A percentile compares a stretch with the other conserved stretches of the same genome.
Conservation (phyloP, 192 early-diverging fungal species). For the Jimgerdemannia flammicorona region DNA sequence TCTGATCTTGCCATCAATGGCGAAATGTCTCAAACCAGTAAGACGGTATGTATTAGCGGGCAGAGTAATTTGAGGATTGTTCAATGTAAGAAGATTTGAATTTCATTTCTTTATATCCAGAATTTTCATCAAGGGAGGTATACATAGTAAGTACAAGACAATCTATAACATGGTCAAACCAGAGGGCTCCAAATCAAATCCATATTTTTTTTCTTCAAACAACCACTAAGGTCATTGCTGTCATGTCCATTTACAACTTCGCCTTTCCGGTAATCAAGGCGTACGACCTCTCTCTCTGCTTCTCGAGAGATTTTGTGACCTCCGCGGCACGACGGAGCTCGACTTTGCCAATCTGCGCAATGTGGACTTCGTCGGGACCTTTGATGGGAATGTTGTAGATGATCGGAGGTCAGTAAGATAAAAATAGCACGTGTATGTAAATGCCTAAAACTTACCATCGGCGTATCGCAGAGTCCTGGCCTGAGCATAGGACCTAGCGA, state of each 20-base stretch:
- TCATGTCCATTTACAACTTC: background rate
- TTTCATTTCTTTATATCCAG: too few relatives aligned
- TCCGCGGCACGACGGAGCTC: slow-evolving; percentile 58
- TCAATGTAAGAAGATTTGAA: too few relatives aligned
- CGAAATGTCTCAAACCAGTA: too few relatives aligned
- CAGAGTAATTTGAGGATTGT: too few relatives aligned
- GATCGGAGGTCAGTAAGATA: background rate
- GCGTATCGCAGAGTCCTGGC: slow-evolving; percentile 86
- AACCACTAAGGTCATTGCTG: too few relatives aligned
- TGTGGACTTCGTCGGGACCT: slow-evolving; percentile 89
- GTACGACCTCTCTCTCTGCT: slow-evolving; percentile 14
- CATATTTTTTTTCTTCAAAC: too few relatives aligned
- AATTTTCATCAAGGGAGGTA: too few relatives aligned
- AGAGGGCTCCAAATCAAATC: too few relatives aligned
- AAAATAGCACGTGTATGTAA: slow-evolving; percentile 9
- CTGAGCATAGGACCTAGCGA: slow-evolving; percentile 80
- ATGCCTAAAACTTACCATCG: slow-evolving; percentile 52
- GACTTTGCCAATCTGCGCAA: slow-evolving; percentile 74
- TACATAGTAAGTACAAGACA: too few relatives aligned
- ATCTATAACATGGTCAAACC: too few relatives aligned
- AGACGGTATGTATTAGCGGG: too few relatives aligned
- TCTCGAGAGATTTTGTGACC: slow-evolving; percentile 24
- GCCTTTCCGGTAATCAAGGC: background rate
- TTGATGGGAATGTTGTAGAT: background rate
- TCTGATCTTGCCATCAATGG: too few relatives aligned